Evolutionary conservation across 306 rosid genomes (phyloP), one percentile per base, ranked within the genome.

Genomic region (Potentilla sterilis): DNA sequence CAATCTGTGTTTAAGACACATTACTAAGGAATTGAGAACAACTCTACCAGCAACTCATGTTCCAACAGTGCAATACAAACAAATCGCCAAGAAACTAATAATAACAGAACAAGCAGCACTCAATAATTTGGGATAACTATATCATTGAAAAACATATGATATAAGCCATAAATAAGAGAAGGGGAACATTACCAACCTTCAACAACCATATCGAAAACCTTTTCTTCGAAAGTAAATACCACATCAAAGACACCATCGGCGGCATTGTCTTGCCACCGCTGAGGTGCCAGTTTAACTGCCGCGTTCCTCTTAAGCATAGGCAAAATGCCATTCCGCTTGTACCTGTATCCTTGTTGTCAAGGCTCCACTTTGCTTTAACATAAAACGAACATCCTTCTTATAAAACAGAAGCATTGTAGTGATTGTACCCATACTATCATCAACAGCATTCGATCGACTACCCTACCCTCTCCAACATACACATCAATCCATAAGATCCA

Each of bases 241-340:
- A 95, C 88, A 24, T 95, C 99, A 79, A 89, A 92, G 64, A 64
- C 76, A 42, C 99, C 96, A 75, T 92, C 96, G 46, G 90, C 89
- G 15, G 97, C 96, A 80, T 95, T 92, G 9, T 92, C 97, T 83
- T 95, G 97, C 99, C 97, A 92, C 42, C 99, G 80, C 82, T 92
- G 98, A 67, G 97, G 98, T 21, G 98, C 96, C 76, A 84, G 76
- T 83, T 95, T 95, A 61, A 92, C 92, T 0, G 76, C 0, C n/a
- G 83, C 75, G 54, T 95, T 92, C 81, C 97, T 87, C 81, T 90
- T 90, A 38, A 95, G 97, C 99, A 92, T 95, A 8, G 98, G 95
- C 74, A 92, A 80, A 77, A 95, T 95, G 35, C 97, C 97, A 54
- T 95, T 92, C 44, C 97, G 84, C 85, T 82, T 90, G 82, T 95